Conservation (phyloP, 202 grass and related monocot species). For the Eragrostis tef region DNA sequence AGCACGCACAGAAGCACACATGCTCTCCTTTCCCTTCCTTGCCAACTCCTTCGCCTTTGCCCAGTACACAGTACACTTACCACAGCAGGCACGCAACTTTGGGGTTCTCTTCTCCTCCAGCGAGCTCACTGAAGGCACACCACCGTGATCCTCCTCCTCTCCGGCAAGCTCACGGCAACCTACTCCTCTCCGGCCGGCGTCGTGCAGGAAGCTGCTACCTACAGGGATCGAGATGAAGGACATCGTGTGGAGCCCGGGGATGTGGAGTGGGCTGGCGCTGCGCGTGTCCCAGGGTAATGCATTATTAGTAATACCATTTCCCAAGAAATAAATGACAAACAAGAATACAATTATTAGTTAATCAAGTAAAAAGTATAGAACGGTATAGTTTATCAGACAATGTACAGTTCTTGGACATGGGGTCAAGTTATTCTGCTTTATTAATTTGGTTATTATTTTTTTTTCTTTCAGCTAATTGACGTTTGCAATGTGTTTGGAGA, state of each 20-base stretch:
- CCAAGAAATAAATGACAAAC: too few relatives aligned
- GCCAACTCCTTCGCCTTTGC: background rate
- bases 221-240: conserved; percentile 17
- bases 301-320: too few relatives aligned
- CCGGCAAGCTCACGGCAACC: too few relatives aligned
- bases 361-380: too few relatives aligned
- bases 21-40: background rate
- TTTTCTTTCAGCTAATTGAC: background rate
- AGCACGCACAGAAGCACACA: background rate
- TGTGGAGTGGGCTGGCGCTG: background rate
- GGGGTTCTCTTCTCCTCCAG: background rate
- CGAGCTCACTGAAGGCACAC: background rate
- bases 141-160: too few relatives aligned
- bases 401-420: too few relatives aligned
- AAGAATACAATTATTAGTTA: too few relatives aligned
- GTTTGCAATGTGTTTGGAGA: background rate
- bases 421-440: too few relatives aligned
- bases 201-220: background rate
- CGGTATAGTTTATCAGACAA: too few relatives aligned
- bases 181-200: background rate
- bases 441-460: background rate
- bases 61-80: background rate
- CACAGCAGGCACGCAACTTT: background rate
- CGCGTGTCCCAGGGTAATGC: background rate
- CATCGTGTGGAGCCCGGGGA: background rate